A percentile compares a stretch with the other conserved stretches of the same genome.
Evolutionary conservation across 306 rosid species (phyloP).

Genomic region (Mimosa pudica): DNA sequence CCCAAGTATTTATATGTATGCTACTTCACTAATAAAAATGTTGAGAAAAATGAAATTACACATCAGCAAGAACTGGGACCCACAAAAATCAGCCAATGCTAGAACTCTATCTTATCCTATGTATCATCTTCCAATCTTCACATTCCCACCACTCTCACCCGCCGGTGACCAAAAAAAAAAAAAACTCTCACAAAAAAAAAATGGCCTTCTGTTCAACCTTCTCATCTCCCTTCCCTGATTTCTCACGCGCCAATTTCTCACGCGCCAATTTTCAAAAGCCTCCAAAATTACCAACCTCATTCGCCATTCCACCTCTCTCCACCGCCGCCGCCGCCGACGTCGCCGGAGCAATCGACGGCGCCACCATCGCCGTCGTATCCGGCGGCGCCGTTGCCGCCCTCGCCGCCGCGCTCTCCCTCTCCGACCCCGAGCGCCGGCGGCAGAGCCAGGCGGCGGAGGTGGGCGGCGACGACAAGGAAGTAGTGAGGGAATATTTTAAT

Average conservation of each 20-base stretch:
- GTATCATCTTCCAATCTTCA: slow-evolving; percentile 34
- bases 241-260: slow-evolving; percentile 39
- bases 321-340: slow-evolving; percentile 58
- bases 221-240: slow-evolving; percentile 35
- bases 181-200: background rate
- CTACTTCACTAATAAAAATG: too few relatives aligned
- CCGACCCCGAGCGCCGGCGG: slow-evolving; percentile 86
- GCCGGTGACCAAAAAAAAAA: slow-evolving; percentile 12
- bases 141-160: slow-evolving; percentile 8
- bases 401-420: slow-evolving; percentile 67
- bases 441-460: slow-evolving; percentile 81
- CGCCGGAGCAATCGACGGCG: slow-evolving; percentile 57
- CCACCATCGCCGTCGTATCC: slow-evolving; percentile 69
- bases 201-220: slow-evolving; percentile 59
- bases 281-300: slow-evolving; percentile 37
- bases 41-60: background rate
- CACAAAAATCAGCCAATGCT: slow-evolving; percentile 38
- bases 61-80: slow-evolving; percentile 33
- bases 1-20: too few relatives aligned
- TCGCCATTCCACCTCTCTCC: slow-evolving; percentile 64
- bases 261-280: slow-evolving; percentile 35
- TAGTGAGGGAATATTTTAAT: slow-evolving; percentile 90
- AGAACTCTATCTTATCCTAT: slow-evolving; percentile 47
- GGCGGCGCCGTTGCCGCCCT: slow-evolving; percentile 77
- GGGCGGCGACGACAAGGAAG: slow-evolving; percentile 95